Base-by-base conservation (phyloP, 495 filamentous ascomycete genomes). In the Talaromyces borbonicus region DNA sequence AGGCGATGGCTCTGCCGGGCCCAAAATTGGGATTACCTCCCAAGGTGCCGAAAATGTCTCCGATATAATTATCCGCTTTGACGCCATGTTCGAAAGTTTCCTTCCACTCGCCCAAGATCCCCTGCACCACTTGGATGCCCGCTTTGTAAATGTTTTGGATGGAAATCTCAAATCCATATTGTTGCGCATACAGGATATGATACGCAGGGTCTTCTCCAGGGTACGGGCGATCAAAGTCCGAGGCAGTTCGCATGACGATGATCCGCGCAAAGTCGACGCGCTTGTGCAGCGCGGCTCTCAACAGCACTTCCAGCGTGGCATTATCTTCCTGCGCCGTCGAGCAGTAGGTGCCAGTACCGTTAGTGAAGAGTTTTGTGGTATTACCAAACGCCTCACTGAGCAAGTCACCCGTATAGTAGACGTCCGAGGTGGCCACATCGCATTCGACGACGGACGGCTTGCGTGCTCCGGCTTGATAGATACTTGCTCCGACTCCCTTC, bases 271-370 rank as follows among this genome's bases (percentile, higher is more conserved):
- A 87, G 53, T 89, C 83, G 3, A 80, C 74, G 2, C 78, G 59
- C 4, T 71, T 72, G 37, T 58, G 57, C 4, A 66, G 50, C 0
- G 78, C 69, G 3, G 68, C 69, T n/a, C 84, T 76, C 20, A 86
- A 54, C 22, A 89, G 60, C 20, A 75, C 80, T 53, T 83, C 80
- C 12, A 87, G 73, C 0, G 73, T 79, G 4, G 81, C 83, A 53
- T 82, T 87, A 55, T 89, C 84, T 56, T 88, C 84, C 55, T 87
- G 84, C 9, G 81, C 81, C 4, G 73, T 79, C 49, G 75, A 71
- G 66, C 83, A 87, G 62, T 87, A 87, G 2, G 68, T 56, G 5
- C 79, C 81, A 0, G 71, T 74, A 14, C 81, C 83, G 52, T 85
- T 85, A 0, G 84, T 87, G 59, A 77, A 72, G 11, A 83, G 49